These are phyloP conservation scores for Podila epigama DNA, from an alignment of 192 early-diverging fungal species.

Conservation along the genomic window DNA sequence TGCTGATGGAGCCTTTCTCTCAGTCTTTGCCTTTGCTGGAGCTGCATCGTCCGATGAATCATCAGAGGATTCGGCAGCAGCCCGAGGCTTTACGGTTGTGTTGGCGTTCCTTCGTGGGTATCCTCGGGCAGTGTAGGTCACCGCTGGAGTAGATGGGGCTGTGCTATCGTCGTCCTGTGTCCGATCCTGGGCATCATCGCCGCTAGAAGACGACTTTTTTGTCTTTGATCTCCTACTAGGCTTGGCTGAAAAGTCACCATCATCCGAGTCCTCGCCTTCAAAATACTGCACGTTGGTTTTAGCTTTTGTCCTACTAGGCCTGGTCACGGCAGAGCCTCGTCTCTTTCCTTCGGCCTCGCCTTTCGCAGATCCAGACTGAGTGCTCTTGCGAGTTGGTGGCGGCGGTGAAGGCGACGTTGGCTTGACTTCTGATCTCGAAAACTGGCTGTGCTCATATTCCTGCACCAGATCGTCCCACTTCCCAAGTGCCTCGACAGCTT, in stretches of 20 bases:
- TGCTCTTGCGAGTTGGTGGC: conserved; percentile 9
- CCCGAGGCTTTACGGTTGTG: conserved; percentile 13
- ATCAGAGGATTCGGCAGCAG: conserved; percentile 25
- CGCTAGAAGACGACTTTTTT: conserved; percentile 35
- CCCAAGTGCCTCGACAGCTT: conserved; percentile 38
- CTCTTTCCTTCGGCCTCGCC: conserved; percentile 24
- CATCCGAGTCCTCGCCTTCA: conserved; percentile 43
- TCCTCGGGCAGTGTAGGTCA: conserved; percentile 24
- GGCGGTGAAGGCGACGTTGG: conserved; percentile 31
- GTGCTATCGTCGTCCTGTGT: conserved; percentile 14
- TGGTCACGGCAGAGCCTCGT: not conserved
- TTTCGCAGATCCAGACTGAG: conserved; percentile 9
- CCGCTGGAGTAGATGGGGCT: conserved; percentile 14
- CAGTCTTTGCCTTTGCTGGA: conserved; percentile 12
- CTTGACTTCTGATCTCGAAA: conserved; percentile 42
- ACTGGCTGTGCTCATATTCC: conserved; percentile 50
- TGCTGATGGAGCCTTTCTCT: conserved; percentile 18
- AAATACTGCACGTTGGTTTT: conserved; percentile 38
- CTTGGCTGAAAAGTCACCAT: conserved; percentile 15
- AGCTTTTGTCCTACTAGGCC: conserved; percentile 33
- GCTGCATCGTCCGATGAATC: conserved; percentile 33
- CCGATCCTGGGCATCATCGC: conserved; percentile 35
- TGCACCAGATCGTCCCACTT: conserved; percentile 45
- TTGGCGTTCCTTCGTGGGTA: conserved; percentile 21
- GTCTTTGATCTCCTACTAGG: conserved; percentile 17